Evolutionary conservation across 305 asterid genomes (phyloP).

Genomic region (Rubia occidens): DNA sequence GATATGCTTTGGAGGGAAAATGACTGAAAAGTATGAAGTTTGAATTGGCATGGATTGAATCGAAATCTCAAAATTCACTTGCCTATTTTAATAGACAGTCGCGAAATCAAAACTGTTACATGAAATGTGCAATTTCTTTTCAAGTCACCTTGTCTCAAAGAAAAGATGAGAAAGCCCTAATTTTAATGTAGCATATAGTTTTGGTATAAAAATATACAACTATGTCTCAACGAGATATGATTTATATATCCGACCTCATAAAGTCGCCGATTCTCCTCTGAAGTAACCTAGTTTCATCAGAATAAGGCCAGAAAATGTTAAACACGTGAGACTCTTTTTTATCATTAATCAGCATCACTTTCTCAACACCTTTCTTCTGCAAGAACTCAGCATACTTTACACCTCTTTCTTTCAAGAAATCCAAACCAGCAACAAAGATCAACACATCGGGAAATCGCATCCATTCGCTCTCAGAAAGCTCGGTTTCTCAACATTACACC

Average conservation of each 20-base stretch:
- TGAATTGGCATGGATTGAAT: not conserved
- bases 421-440: conserved; percentile 57
- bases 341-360: conserved; percentile 48
- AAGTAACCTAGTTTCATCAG: conserved; percentile 45
- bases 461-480: conserved; percentile 32
- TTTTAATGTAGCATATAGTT: not conserved
- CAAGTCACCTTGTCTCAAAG: not conserved
- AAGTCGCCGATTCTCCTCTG: conserved; percentile 44
- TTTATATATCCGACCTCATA: conserved; percentile 1
- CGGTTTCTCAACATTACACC: conserved; percentile 46
- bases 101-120: not conserved
- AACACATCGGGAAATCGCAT: conserved; percentile 36
- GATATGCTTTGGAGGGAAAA: not conserved
- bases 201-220: too few relatives aligned
- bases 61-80: not conserved
- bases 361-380: conserved; percentile 38
- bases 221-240: not conserved
- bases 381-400: conserved; percentile 46
- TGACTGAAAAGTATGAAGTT: too few relatives aligned
- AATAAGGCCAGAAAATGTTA: conserved; percentile 49
- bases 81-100: not conserved
- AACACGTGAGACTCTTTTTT: conserved; percentile 46
- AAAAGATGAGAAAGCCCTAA: not conserved
- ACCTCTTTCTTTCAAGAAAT: conserved; percentile 76
- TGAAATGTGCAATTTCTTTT: not conserved